Conservation (phyloP, 257 asterid genomes). For the Leptodermis oblonga region DNA sequence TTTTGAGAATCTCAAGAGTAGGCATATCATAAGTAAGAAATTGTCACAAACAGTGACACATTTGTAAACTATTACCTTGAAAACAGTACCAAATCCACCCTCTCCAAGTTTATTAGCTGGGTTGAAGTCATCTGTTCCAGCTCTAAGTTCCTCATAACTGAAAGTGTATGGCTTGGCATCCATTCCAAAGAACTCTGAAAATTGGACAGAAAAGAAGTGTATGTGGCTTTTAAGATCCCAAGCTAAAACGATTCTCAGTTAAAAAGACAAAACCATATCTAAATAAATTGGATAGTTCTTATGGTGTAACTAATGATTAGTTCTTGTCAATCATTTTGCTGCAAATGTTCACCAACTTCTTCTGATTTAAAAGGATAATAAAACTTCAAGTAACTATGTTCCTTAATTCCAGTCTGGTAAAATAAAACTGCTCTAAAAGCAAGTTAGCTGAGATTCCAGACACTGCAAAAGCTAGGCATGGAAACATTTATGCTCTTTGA, state of each 20-base stretch:
- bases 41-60: too few species aligned
- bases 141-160: conserved; percentile 57
- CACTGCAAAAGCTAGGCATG: neutral
- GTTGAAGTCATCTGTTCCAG: conserved; percentile 64
- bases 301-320: neutral
- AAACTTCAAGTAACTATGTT: neutral
- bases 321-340: neutral
- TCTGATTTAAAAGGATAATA: neutral
- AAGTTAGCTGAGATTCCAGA: neutral
- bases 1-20: neutral
- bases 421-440: neutral
- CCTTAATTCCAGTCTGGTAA: neutral
- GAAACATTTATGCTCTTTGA: neutral
- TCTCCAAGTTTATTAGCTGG: conserved; percentile 79
- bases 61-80: conserved; percentile 43
- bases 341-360: neutral
- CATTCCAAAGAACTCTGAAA: conserved; percentile 63
- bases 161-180: conserved; percentile 76
- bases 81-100: conserved; percentile 95
- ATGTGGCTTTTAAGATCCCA: neutral
- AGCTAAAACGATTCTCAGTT: neutral
- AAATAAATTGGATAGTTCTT: neutral
- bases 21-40: neutral
- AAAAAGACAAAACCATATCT: neutral
- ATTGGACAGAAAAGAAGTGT: conserved; percentile 9